Conservation (phyloP, 1,284 basidiomycete genomes). For the Puccinia coronata region DNA sequence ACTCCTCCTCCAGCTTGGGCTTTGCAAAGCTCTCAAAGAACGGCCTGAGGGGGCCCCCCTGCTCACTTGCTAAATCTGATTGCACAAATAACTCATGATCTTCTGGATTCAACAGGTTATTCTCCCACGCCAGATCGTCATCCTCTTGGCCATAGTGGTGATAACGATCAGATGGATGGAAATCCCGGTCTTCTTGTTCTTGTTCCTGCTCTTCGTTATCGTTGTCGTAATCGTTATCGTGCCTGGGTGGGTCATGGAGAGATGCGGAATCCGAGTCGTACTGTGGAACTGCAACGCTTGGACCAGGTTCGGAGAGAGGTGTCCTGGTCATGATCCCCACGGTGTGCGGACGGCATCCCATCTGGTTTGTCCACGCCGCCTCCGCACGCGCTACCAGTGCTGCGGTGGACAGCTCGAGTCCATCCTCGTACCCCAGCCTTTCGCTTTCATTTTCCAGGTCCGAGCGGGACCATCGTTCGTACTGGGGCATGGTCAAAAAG, state of each 20-base stretch:
- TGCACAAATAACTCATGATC: not conserved
- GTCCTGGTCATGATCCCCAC: not conserved
- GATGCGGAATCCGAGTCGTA: not conserved
- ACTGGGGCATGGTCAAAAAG: conserved; percentile 19
- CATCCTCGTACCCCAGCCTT: conserved; percentile 30
- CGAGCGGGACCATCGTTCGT: conserved; percentile 23
- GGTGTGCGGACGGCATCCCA: not conserved
- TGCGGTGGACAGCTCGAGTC: not conserved
- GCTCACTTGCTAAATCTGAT: not conserved
- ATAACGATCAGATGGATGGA: not conserved
- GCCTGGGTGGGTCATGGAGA: not conserved
- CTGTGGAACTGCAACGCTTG: not conserved
- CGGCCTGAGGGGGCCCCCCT: not conserved
- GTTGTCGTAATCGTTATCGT: not conserved
- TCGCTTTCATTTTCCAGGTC: conserved; percentile 40
- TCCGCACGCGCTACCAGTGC: conserved; percentile 1
- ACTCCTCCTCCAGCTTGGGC: conserved; percentile 1
- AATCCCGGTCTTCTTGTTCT: not conserved
- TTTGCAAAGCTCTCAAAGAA: conserved; percentile 10
- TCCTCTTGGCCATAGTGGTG: not conserved
- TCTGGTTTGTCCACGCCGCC: conserved; percentile 17
- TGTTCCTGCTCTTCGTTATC: not conserved
- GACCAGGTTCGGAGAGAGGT: not conserved
- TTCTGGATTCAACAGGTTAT: conserved; percentile 1
- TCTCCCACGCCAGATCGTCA: not conserved